Evolutionary conservation across 257 asterid genomes (phyloP), one percentile per base, ranked within the genome.

Genomic region (Nicotiana attenuata): DNA sequence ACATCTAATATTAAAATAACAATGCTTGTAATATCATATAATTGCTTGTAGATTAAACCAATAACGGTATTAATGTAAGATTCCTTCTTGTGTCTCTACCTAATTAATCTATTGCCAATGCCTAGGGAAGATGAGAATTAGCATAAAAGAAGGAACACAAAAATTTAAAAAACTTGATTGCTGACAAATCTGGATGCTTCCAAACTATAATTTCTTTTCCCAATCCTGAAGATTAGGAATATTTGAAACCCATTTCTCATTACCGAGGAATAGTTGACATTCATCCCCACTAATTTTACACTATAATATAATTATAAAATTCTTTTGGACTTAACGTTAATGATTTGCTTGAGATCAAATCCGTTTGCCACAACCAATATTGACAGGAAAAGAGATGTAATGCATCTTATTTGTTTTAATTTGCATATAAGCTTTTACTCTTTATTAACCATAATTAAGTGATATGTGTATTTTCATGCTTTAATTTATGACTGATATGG

Each of bases 231-330:
- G 22, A 57, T 16, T 47, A 24, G 6, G 38, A 26, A 52, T 68
- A 41, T 57, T 63, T 81, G 75, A 33, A 59, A 61, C 35, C 13
- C 67, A 26, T 68, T 86, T 64, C 45, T 61, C 73, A 53, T 78
- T 78, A 78, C 84, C 88, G 59, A 86, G 85, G 85, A 83, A 83
- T 85, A 76, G 92, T 84, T 86, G 91, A 89, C 91, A 85, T 83
- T 81, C 76, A 80, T 73, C 68, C 78, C 67, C 60, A 28, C 80
- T 53, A 4, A 31, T 73, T 85, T 24, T 19, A 47, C 56, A 71
- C 50, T 41, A 41, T 41, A 9, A 41, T 9, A 41, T 41, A 41
- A 8, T 8, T 8, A 41, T 9, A 41, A 41, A 9, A 2, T 2
- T 41, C 50, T 10, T 41, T 41, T 9, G 50, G 13, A 10, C 50